A percentile compares a stretch with the other conserved stretches of the same genome.
These are phyloP conservation scores for Sarocladium kiliense DNA, from an alignment of 2,329 filamentous ascomycete genomes.

Conservation along the genomic window DNA sequence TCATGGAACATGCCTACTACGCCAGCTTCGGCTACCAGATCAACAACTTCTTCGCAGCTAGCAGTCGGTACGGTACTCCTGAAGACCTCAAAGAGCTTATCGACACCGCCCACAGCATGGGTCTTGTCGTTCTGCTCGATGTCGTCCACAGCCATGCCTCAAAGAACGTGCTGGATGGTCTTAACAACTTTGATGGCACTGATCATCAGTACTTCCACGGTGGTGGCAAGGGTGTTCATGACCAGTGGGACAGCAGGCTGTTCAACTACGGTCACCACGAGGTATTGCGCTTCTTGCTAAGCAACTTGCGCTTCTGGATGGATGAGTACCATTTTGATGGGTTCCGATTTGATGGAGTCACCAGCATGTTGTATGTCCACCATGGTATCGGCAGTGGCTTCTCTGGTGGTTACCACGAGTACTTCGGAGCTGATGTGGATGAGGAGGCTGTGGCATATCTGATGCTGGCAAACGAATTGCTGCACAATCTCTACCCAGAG, in stretches of 20 bases:
- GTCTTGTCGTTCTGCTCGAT: conserved; percentile 85
- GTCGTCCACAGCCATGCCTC: conserved; percentile 97
- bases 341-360: conserved; percentile 96
- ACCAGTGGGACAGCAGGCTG: conserved; percentile 90
- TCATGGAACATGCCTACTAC: conserved; percentile 99
- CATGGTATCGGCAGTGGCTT: conserved; percentile 98
- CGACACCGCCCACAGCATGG: conserved; percentile 88
- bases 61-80: conserved; percentile 87
- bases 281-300: conserved; percentile 90
- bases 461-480: conserved; percentile 93
- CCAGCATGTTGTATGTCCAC: conserved; percentile 94
- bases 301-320: conserved; percentile 98
- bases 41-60: conserved; percentile 98
- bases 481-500: conserved; percentile 84
- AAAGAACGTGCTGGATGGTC: conserved; percentile 91
- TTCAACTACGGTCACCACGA: conserved; percentile 98
- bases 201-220: conserved; percentile 96
- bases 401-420: conserved; percentile 96
- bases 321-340: conserved; percentile 96
- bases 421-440: conserved; percentile 85
- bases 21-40: conserved; percentile 98
- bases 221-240: conserved; percentile 78
- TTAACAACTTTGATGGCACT: conserved; percentile 93
- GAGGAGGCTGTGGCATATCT: conserved; percentile 93
- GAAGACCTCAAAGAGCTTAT: conserved; percentile 96